Evolutionary conservation across 306 rosid genomes (phyloP).

Genomic region (Leucaena leucocephala): DNA sequence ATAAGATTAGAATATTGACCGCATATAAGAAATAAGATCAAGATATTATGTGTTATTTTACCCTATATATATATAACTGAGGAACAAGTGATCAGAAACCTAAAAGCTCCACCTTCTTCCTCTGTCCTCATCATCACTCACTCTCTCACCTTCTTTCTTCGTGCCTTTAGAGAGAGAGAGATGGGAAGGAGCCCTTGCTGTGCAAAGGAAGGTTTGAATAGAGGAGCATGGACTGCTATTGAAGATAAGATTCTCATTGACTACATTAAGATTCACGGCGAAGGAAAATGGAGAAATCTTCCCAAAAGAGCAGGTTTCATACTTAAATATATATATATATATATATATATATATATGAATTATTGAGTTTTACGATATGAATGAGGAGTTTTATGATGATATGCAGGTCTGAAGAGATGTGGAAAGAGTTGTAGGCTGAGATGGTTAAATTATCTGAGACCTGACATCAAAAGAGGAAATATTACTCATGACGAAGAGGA

Average conservation of each 20-base stretch:
- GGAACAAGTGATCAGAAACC: neutral
- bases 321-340: neutral
- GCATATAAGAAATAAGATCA: too few relatives aligned
- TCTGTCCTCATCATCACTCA: neutral
- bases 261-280: conserved; percentile 47
- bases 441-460: conserved; percentile 48
- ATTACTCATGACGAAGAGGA: conserved; percentile 40
- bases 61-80: too few relatives aligned
- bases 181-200: conserved; percentile 63
- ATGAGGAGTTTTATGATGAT: neutral
- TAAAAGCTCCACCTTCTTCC: neutral
- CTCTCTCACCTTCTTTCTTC: conserved; percentile 11
- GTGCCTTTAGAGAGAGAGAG: conserved; percentile 16
- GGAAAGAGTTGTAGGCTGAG: conserved; percentile 49
- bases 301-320: conserved; percentile 54
- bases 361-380: too few relatives aligned
- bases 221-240: conserved; percentile 59
- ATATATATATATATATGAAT: too few relatives aligned
- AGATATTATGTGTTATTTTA: too few relatives aligned
- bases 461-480: conserved; percentile 46
- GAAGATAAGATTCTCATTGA: conserved; percentile 52
- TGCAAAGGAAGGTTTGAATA: conserved; percentile 50
- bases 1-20: too few relatives aligned
- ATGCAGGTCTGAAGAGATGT: conserved; percentile 42
- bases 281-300: conserved; percentile 56